Percentiles rank a stretch among this genome's conserved stretches.
Evolutionary conservation across 192 early-diverging fungal species (phyloP).

Genomic region (Coemansia sp.): DNA sequence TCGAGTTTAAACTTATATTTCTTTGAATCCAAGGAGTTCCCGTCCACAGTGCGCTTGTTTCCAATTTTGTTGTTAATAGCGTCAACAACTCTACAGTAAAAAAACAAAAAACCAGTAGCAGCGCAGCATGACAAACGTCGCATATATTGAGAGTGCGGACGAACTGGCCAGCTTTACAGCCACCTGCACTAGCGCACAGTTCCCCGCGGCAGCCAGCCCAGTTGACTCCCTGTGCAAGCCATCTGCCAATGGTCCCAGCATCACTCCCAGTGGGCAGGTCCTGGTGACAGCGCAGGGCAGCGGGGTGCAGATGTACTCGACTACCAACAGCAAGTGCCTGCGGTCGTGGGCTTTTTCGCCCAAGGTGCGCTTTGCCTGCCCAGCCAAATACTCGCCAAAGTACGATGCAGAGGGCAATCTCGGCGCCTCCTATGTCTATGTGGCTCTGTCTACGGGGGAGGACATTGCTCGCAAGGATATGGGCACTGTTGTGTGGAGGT

Average conservation of each 20-base stretch:
- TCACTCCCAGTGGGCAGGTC: constrained; percentile 17
- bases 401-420: constrained; percentile 7
- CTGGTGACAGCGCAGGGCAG: constrained; percentile 41
- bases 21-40: too few species aligned
- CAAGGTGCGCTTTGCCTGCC: constrained; percentile 45
- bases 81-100: background rate
- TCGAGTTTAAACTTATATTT: background rate
- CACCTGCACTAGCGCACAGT: constrained; percentile 24
- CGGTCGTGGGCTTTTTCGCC: constrained; percentile 51
- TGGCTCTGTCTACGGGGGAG: constrained; percentile 24
- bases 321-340: constrained; percentile 45
- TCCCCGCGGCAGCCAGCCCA: constrained; percentile 44
- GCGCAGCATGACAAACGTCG: constrained; percentile 20
- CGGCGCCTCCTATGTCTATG: constrained; percentile 31
- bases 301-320: constrained; percentile 46
- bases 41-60: too few species aligned
- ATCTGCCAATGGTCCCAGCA: background rate
- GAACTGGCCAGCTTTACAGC: constrained; percentile 46
- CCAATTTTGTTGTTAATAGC: background rate
- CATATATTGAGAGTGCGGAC: constrained; percentile 37
- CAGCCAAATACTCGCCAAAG: constrained; percentile 33
- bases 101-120: background rate
- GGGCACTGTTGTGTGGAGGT: constrained; percentile 40
- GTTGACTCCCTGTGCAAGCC: constrained; percentile 23
- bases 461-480: constrained; percentile 5